phyloP scores from a whole-genome alignment of 2,329 filamentous ascomycete species.

The Diaporthe vaccinii region DNA sequence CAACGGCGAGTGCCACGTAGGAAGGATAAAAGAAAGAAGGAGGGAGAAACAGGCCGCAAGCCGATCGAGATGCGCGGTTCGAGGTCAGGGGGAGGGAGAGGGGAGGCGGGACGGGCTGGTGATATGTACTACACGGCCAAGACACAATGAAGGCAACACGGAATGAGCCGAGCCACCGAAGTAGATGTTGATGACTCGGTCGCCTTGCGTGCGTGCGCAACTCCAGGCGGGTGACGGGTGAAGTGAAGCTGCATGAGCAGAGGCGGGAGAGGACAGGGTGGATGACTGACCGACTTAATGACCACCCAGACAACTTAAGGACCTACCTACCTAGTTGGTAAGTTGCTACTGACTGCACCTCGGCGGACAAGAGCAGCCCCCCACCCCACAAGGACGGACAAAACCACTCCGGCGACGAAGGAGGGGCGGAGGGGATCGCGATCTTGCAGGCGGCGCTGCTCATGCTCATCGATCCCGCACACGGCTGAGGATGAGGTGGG shows the following conservation, averaged over 20 bases:
- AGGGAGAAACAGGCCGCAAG: neutral
- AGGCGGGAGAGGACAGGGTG: conserved; percentile 2
- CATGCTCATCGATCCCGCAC: neutral
- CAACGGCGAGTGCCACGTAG: conserved; percentile 1
- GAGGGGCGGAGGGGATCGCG: neutral
- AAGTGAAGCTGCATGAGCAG: conserved; percentile 5
- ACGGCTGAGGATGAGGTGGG: neutral
- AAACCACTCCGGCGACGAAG: neutral
- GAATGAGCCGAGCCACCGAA: conserved; percentile 1
- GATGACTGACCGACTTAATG: neutral
- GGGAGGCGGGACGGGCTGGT: neutral
- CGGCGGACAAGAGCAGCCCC: neutral
- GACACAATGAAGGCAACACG: conserved; percentile 7
- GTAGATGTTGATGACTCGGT: neutral
- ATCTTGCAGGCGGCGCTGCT: conserved; percentile 21
- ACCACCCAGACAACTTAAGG: neutral
- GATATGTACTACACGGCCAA: conserved; percentile 3
- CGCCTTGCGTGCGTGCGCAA: neutral
- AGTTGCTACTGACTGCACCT: neutral
- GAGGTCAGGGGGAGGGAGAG: neutral
- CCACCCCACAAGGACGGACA: neutral
- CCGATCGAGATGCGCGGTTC: conserved; percentile 9
- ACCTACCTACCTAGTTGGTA: neutral
- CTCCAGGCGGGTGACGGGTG: conserved; percentile 1
- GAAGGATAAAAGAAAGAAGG: neutral